Conservation (phyloP, 2,329 filamentous ascomycete species). For the Colletotrichum horii region DNA sequence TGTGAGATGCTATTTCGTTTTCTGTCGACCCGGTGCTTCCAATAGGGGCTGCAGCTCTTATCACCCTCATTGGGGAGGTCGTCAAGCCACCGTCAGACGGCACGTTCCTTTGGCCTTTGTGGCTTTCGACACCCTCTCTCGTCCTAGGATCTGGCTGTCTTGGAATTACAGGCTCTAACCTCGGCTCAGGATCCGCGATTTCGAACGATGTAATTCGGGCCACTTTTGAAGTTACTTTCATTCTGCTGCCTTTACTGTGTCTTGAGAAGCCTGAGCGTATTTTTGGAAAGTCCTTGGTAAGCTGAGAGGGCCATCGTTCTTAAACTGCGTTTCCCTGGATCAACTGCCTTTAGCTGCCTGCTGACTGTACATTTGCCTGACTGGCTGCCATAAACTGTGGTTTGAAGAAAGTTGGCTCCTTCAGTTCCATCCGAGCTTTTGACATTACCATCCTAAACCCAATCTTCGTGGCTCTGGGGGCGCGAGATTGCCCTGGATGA, state of each 20-base stretch:
- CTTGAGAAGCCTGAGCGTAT: not conserved
- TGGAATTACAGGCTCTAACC: not conserved
- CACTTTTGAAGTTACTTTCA: not conserved
- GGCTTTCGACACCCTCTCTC: not conserved
- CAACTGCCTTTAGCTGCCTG: not conserved
- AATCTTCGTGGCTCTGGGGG: not conserved
- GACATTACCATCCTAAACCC: not conserved
- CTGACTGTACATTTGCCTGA: not conserved
- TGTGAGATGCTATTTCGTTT: not conserved
- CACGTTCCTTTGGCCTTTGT: not conserved
- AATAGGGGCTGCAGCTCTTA: slow-evolving; percentile 1
- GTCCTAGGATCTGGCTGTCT: not conserved
- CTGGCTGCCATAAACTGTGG: not conserved
- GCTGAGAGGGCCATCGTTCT: not conserved
- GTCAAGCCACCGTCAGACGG: not conserved
- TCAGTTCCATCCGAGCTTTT: not conserved
- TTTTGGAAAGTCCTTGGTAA: not conserved
- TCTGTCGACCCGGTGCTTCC: not conserved
- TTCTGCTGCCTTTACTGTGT: not conserved
- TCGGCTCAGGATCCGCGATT: not conserved
- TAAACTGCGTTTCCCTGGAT: not conserved
- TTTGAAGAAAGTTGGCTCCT: not conserved
- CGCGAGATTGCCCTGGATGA: not conserved
- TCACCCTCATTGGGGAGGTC: not conserved
- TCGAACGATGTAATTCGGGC: not conserved